A percentile compares a stretch with the other conserved stretches of the same genome.
Conservation (phyloP, 495 filamentous ascomycete species). For the Entonaema liquescens region DNA sequence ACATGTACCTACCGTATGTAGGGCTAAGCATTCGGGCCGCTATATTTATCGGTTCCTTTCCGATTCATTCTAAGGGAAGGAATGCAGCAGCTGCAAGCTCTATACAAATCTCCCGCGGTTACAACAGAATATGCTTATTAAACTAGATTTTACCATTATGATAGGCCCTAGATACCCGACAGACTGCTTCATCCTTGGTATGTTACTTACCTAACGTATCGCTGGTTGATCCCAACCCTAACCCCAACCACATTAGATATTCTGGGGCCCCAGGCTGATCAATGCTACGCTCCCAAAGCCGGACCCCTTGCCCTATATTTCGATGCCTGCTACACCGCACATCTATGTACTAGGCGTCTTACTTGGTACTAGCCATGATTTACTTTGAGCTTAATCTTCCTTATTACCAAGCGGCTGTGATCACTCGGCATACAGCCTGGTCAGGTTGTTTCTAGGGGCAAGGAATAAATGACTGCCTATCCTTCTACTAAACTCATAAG, state of each 20-base stretch:
- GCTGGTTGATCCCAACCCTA: no score
- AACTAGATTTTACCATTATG: no score
- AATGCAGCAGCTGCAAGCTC: not conserved
- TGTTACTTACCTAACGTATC: not conserved
- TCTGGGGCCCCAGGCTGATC: conserved; percentile 2
- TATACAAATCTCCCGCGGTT: not conserved
- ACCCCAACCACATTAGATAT: conserved; percentile 1
- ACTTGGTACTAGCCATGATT: not conserved
- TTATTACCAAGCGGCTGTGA: not conserved
- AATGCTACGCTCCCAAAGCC: conserved; percentile 8
- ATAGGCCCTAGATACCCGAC: no score
- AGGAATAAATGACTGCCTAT: no score
- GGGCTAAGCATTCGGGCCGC: not conserved
- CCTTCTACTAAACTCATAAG: no score
- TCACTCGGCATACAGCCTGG: not conserved
- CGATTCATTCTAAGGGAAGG: not conserved
- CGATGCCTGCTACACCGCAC: conserved; percentile 6
- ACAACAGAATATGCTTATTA: not conserved
- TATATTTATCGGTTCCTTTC: not conserved
- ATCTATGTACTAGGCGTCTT: not conserved
- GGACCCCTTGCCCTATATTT: not conserved
- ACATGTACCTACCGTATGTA: no score
- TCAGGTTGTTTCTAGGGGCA: no score
- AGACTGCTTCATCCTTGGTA: no score
- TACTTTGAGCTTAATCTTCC: conserved; percentile 9